Conservation (phyloP, 2,329 filamentous ascomycete species). For the Zymoseptoria crescenta region DNA sequence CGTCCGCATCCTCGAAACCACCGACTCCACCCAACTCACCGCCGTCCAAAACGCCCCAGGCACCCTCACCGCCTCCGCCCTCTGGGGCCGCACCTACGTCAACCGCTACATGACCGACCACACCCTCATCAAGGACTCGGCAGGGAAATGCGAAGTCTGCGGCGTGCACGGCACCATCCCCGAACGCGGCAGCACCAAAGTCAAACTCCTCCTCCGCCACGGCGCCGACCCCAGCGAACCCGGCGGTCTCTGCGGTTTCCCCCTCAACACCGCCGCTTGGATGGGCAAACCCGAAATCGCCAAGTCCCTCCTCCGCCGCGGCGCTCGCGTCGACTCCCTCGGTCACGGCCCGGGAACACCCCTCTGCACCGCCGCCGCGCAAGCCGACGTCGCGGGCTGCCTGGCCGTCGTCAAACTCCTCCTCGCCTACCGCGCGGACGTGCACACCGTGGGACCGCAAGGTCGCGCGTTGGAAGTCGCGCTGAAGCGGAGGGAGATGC, state of each 20-base stretch:
- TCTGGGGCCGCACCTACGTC: conserved; percentile 14
- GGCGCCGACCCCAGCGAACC: conserved; percentile 19
- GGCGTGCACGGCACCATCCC: conserved; percentile 10
- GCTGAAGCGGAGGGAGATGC: neutral
- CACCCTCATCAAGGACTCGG: conserved; percentile 12
- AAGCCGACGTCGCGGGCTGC: conserved; percentile 14
- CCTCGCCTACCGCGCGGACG: conserved; percentile 18
- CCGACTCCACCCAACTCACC: conserved; percentile 4
- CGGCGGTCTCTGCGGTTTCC: conserved; percentile 16
- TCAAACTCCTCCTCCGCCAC: conserved; percentile 20
- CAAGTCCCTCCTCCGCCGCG: conserved; percentile 18
- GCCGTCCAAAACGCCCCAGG: conserved; percentile 8
- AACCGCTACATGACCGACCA: conserved; percentile 13
- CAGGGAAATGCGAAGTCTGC: conserved; percentile 13
- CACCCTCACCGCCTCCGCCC: conserved; percentile 10
- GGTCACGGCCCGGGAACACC: conserved; percentile 21
- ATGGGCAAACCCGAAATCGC: conserved; percentile 19
- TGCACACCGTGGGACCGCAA: conserved; percentile 16
- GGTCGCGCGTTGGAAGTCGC: conserved; percentile 8
- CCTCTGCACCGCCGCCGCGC: conserved; percentile 23
- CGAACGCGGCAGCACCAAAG: conserved; percentile 12
- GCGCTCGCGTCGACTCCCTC: conserved; percentile 17
- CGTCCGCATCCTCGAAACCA: conserved; percentile 13
- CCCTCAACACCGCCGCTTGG: conserved; percentile 20
- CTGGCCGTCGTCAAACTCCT: conserved; percentile 26